Base-by-base conservation (phyloP, 768 basidiomycete genomes). In the Rhodosporidiobolus sp. region DNA sequence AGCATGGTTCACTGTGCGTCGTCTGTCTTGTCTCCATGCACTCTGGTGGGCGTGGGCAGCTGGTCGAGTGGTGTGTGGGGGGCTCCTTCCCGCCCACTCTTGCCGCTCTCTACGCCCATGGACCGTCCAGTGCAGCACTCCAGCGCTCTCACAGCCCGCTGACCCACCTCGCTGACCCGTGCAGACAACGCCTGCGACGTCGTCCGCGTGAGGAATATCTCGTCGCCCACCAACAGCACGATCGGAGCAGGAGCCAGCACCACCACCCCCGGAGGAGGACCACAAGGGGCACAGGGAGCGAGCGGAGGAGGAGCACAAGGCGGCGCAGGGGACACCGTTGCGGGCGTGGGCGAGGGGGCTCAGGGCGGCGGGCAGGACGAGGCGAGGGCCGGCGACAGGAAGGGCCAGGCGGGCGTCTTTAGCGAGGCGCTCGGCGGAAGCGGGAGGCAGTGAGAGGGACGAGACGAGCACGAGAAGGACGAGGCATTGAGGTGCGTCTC, bases 1-100 rank as follows among this genome's bases (percentile, higher is more conserved):
- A 63, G 61, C 28, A 72, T 72, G 70, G 52, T 67, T 11, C 70
- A 72, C 56, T 72, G 70, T 72, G 32, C n/a, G 70, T 49, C 28
- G 28, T 2, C 32, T 8, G 2, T 49, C 32, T 22, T 9, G 26
- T 28, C 34, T 43, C 53, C 26, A 5, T 26, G 20, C 35, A n/a
- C 34, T 30, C 38, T 3, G 28, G 14, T 19, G 14, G n/a, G n/a
- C n/a, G n/a, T n/a, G n/a, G n/a, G n/a, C n/a, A n/a, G n/a, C n/a
- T n/a, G n/a, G n/a, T n/a, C n/a, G n/a, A n/a, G n/a, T n/a, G n/a
- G n/a, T n/a, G n/a, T 43, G 26, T 26, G 35, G 11, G 35, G 38
- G 22, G 1, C 49, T 16, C 30, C 35, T 59, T 32, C 10, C 32
- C 53, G 6, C 22, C 46, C 30, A 38, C 22, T 14, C 46, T 28